Evolutionary conservation across 2,329 filamentous ascomycete species (phyloP).

Genomic region (Aspergillus sp.): DNA sequence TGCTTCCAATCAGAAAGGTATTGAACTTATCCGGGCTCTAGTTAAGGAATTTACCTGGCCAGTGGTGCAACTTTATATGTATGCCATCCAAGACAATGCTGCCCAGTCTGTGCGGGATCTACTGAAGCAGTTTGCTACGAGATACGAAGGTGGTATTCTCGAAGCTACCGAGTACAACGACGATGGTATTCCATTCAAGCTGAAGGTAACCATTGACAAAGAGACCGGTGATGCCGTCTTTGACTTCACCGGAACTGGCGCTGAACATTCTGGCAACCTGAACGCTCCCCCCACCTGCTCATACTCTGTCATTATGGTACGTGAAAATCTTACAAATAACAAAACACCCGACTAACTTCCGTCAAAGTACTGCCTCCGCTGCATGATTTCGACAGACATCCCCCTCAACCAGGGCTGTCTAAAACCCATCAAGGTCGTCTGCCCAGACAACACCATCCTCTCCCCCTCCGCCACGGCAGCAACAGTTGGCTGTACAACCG

Average conservation of each 20-base stretch:
- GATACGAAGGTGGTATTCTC: conserved; percentile 69
- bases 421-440: conserved; percentile 70
- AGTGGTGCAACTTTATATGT: conserved; percentile 81
- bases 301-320: conserved; percentile 71
- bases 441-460: conserved; percentile 68
- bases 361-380: conserved; percentile 69
- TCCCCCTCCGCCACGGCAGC: conserved; percentile 74
- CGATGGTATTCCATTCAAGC: conserved; percentile 74
- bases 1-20: conserved; percentile 83
- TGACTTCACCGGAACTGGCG: conserved; percentile 74
- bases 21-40: conserved; percentile 70
- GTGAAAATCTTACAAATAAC: not conserved
- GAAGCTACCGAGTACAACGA: conserved; percentile 82
- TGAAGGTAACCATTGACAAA: conserved; percentile 73
- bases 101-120: conserved; percentile 74
- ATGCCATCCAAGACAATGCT: conserved; percentile 76
- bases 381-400: conserved; percentile 77
- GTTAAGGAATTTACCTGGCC: conserved; percentile 79
- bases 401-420: conserved; percentile 85
- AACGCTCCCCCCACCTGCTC: conserved; percentile 82
- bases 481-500: conserved; percentile 79
- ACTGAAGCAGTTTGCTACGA: conserved; percentile 66
- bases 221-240: conserved; percentile 74
- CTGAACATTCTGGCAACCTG: conserved; percentile 76
- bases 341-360: conserved; percentile 6